phyloP scores from a whole-genome alignment of 768 basidiomycete genomes.

The Leccinum boreale region DNA sequence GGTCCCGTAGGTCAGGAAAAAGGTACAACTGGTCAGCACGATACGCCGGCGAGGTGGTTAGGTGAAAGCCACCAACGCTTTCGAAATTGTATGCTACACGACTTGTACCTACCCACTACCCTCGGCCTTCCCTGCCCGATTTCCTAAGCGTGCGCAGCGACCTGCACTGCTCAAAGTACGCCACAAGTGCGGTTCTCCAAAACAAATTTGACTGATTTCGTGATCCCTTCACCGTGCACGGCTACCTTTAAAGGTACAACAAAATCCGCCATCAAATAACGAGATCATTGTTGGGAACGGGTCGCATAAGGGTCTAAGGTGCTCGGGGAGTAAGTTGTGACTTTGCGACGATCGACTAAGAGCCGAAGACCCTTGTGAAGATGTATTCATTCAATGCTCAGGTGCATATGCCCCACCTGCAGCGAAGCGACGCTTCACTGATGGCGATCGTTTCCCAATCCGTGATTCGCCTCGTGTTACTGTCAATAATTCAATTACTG shows the following conservation, averaged over 20 bases:
- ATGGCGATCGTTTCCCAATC: conserved; percentile 15
- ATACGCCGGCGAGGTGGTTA: conserved; percentile 75
- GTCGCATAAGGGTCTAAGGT: conserved; percentile 8
- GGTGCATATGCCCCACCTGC: conserved; percentile 10
- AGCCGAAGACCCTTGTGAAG: conserved; percentile 15
- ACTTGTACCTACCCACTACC: conserved; percentile 1
- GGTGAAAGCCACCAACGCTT: conserved; percentile 3
- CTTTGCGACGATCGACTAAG: conserved; percentile 1
- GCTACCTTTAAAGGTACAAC: conserved; percentile 10
- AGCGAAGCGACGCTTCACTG: conserved; percentile 18
- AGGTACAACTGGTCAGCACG: conserved; percentile 74
- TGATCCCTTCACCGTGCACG: conserved; percentile 12
- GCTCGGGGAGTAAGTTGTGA: conserved; percentile 7
- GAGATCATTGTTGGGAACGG: background rate
- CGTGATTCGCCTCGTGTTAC: conserved; percentile 21
- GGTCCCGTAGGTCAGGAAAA: conserved; percentile 68
- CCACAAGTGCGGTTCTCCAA: conserved; percentile 8
- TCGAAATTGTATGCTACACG: conserved; percentile 6
- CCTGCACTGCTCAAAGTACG: conserved; percentile 11
- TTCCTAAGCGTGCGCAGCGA: conserved; percentile 5
- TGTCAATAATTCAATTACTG: conserved; percentile 9
- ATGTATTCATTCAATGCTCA: background rate
- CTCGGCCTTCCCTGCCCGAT: conserved; percentile 1
- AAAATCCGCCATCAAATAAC: conserved; percentile 1
- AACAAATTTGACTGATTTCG: conserved; percentile 5